phyloP scores from a whole-genome alignment of 306 rosid species.

The Rosa persica region DNA sequence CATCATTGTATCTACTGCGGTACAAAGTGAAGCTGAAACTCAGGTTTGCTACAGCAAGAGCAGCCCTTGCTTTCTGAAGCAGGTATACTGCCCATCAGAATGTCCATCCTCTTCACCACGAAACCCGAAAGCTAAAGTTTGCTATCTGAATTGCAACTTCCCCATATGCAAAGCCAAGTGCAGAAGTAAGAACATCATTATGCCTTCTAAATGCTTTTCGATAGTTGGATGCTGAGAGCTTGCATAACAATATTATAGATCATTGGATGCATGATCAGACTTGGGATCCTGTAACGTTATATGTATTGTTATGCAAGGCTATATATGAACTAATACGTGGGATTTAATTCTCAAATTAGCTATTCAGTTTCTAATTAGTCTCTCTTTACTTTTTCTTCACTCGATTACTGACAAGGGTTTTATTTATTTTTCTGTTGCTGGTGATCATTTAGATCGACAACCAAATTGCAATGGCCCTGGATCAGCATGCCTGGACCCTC shows the following conservation, averaged over 20 bases:
- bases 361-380: neutral
- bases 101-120: slow-evolving; percentile 55
- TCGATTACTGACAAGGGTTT: neutral
- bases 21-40: slow-evolving; percentile 30
- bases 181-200: slow-evolving; percentile 24
- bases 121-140: slow-evolving; percentile 62
- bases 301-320: neutral
- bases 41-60: slow-evolving; percentile 28
- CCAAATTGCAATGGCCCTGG: neutral
- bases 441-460: neutral
- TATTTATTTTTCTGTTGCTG: neutral
- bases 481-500: neutral
- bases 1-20: slow-evolving; percentile 35
- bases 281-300: no score
- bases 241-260: neutral
- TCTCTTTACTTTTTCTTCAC: neutral
- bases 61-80: slow-evolving; percentile 19
- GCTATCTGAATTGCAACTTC: slow-evolving; percentile 60
- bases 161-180: slow-evolving; percentile 76
- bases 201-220: neutral
- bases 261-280: neutral
- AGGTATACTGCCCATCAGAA: slow-evolving; percentile 50
- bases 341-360: neutral
- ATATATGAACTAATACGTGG: neutral
- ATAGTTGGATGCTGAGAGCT: no score